Base-by-base conservation (phyloP, 2,329 filamentous ascomycete genomes). In the Penicillium verrucosum region DNA sequence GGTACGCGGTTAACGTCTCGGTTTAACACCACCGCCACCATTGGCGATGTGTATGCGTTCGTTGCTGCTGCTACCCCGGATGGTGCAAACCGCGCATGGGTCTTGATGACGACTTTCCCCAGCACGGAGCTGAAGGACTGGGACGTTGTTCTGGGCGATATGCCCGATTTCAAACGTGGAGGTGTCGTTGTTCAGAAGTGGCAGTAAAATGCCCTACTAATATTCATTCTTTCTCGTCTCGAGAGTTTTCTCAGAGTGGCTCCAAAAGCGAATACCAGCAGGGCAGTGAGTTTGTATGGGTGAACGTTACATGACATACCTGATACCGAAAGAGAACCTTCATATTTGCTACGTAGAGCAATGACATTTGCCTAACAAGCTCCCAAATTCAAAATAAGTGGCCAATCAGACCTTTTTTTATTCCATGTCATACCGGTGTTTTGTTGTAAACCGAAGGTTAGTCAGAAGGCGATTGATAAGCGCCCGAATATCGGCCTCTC, bases 91-190 rank as follows among this genome's bases (percentile, higher is more conserved):
- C 78, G 85, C 34, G 63, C 77, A 4, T 88, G 82, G 73, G 82
- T 81, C 4, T 72, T 88, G 57, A 85, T 86, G 81, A 87, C 85
- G 5, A 87, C 85, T 0, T 87, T 88, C 68, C 85, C 85, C 0
- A 85, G 78, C 56, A 85, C 82, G 62, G 84, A 87, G 66, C 72
- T 87, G 38, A 80, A 72, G 16, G 84, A 88, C 64, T 82, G 82
- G 71, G 66, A 70, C 5, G 68, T 70, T 25, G 69, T 70, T 9
- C 69, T 81, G 27, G 78, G 76, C 2, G 79, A 81, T 18, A 65
- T 81, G 47, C 63, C 77, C 5, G 79, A 81, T 42, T 80, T 80
- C 64, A 80, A 80, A 66, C 72, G 79, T 25, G 79, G 79, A 49
- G 79, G 79, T 29, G 78, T 80, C 23, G 74, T 81, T 37, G 77